Evolutionary conservation across 2,329 filamentous ascomycete species (phyloP), one percentile per base, ranked within the genome.

Genomic region (Massarina eburnea): DNA sequence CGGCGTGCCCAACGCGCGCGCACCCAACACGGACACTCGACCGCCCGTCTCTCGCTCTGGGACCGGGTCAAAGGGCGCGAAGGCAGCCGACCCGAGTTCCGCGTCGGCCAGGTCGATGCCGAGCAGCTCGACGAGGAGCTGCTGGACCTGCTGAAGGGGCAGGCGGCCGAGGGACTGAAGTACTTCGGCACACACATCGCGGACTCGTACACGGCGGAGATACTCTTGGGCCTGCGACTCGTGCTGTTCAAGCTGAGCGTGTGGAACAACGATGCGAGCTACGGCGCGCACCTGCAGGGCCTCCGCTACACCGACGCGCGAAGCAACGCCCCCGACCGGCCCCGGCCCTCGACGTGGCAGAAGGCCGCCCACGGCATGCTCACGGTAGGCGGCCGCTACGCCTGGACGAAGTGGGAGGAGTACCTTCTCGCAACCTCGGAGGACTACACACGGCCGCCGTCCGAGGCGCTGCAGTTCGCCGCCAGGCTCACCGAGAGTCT

Each of bases 201-300:
- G 47, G 90, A 96, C 67, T 89, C 95, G 62, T 96, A 89, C 84
- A 84, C 85, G 12, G 79, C 88, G 41, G 94, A 97, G 73, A 92
- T 97, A 43, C 78, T 87, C 51, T 78, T 96, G 21, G 80, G 77
- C 0, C 77, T 99, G 45, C 80, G 92, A 37, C 83, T 86, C 2
- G 76, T 91, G 3, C 76, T 99, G 7, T 99, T 96, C 78, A 99
- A 99, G 72, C 80, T 99, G 51, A 90, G 88, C 14, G 85, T 99
- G 47, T 99, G 94, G 94, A 91, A 97, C 70, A 89, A 96, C 69
- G 86, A 96, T 68, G 89, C 94, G 30, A 95, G 89, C 4, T 97
- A 99, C 70, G 94, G 94, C 49, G 94, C 94, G 9, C 85, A 89
- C 27, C 76, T 99, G 39, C 94, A 99, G 71, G 95, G 95, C 52